Base-by-base conservation (phyloP, 2,329 filamentous ascomycete genomes). In the Botryotinia narcissicola region DNA sequence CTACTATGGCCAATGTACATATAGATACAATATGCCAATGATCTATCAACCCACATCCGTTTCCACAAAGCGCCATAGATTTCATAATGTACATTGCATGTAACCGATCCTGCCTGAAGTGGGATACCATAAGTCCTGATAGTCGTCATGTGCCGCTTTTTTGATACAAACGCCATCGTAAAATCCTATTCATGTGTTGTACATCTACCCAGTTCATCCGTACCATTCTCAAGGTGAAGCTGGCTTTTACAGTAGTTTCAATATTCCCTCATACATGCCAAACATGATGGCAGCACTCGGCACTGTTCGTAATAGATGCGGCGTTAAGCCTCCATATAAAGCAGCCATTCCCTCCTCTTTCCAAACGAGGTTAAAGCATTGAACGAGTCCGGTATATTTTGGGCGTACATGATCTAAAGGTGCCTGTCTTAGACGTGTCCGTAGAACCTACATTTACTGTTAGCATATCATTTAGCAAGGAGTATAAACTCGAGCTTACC, bases 281-380 rank as follows among this genome's bases (percentile, higher is more conserved):
- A 98, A 97, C 93, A 97, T 98, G 82, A 98, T 97, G 77, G 93
- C 94, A 12, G 95, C 94, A 78, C 93, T 96, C 1, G 95, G 95
- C 9, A 98, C 95, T 10, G 95, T 95, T 75, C 95, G 88, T 83
- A 98, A 89, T 79, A 98, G 89, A 81, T 98, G 95, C 64, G 95
- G 94, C 22, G 95, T 97, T 79, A 98, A 86, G 29, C 95, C 95
- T 73, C 95, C 95, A 81, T 98, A 98, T 75, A 98, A 85, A 46
- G 92, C 93, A 64, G 91, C 89, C 82, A 97, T 87, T 66, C 95
- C 94, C 82, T 98, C 95, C 80, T 98, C 94, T 80, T 91, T 92
- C 88, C 91, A 95, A 62, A 98, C 92, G 29, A 94, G 87, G 81
- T 90, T 90, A 86, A 98, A 97, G 84, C 94, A 97, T 82, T 97